phyloP scores from a whole-genome alignment of 108 stramenopile species.

The Cyclotella kingstonii region DNA sequence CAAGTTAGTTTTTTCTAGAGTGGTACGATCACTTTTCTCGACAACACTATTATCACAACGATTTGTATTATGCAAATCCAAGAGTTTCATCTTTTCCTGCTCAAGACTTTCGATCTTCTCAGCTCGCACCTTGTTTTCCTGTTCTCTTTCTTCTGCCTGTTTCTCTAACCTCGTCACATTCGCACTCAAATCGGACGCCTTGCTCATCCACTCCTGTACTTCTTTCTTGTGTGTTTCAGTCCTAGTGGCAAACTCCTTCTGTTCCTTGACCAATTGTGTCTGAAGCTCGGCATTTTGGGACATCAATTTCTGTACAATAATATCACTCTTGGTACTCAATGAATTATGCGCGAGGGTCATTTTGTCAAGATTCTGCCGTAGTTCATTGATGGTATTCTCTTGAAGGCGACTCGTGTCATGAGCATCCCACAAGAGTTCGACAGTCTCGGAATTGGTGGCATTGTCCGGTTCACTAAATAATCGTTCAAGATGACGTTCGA shows the following conservation, averaged over 20 bases:
- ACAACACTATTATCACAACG: too few relatives aligned
- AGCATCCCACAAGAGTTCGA: conserved; percentile 8
- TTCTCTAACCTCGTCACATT: conserved; percentile 12
- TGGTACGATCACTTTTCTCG: too few relatives aligned
- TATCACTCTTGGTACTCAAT: conserved; percentile 20
- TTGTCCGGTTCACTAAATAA: background rate
- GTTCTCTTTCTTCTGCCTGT: conserved; percentile 6
- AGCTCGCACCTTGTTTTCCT: background rate
- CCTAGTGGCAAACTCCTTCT: conserved; percentile 15
- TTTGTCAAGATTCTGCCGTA: conserved; percentile 10
- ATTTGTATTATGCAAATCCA: background rate
- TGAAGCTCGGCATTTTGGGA: conserved; percentile 15
- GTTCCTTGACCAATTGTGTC: conserved; percentile 12
- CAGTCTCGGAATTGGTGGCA: background rate
- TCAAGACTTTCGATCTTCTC: conserved; percentile 4
- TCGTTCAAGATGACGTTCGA: background rate
- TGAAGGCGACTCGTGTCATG: conserved; percentile 25
- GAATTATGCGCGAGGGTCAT: conserved; percentile 18
- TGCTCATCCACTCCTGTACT: conserved; percentile 17
- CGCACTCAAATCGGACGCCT: conserved; percentile 9
- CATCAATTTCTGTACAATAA: conserved; percentile 12
- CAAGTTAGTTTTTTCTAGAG: too few relatives aligned
- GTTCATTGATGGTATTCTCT: conserved; percentile 15
- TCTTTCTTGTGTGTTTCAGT: conserved; percentile 16
- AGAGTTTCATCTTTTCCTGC: background rate